Evolutionary conservation across 768 basidiomycete genomes (phyloP).

Genomic region (Phaeolepiota aurea): DNA sequence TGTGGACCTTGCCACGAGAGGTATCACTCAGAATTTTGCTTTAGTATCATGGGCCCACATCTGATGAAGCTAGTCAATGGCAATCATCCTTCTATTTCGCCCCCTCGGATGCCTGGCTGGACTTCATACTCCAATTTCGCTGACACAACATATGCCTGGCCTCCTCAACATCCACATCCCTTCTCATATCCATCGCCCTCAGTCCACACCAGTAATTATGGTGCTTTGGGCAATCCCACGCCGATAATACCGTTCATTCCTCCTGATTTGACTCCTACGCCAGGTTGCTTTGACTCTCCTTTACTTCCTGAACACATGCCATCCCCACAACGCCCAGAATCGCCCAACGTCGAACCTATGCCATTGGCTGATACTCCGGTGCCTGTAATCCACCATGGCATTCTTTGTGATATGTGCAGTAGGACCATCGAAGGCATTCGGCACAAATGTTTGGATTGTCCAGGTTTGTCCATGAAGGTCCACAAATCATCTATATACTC

Average conservation of each 20-base stretch:
- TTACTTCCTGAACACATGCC: no score
- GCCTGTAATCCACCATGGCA: conserved; percentile 49
- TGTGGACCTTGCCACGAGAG: conserved; percentile 21
- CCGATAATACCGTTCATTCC: conserved; percentile 2
- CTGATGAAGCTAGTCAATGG: conserved; percentile 13
- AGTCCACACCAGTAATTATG: no score
- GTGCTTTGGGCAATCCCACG: background rate
- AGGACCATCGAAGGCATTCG: conserved; percentile 52
- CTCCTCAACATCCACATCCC: no score
- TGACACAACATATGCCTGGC: no score
- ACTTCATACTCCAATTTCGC: no score
- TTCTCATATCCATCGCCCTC: no score
- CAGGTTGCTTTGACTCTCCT: no score
- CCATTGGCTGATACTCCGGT: no score
- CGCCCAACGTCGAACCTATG: no score
- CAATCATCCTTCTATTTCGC: background rate
- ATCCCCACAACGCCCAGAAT: no score
- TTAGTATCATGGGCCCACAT: conserved; percentile 19
- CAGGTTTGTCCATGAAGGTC: conserved; percentile 38
- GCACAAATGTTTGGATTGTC: conserved; percentile 77
- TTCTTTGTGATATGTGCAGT: conserved; percentile 63
- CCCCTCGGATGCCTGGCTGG: no score
- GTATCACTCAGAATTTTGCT: conserved; percentile 15
- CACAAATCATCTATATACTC: no score
- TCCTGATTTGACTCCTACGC: background rate